Base-by-base conservation (phyloP, 139 green algal species). In the Mychonastes homosphaera region DNA sequence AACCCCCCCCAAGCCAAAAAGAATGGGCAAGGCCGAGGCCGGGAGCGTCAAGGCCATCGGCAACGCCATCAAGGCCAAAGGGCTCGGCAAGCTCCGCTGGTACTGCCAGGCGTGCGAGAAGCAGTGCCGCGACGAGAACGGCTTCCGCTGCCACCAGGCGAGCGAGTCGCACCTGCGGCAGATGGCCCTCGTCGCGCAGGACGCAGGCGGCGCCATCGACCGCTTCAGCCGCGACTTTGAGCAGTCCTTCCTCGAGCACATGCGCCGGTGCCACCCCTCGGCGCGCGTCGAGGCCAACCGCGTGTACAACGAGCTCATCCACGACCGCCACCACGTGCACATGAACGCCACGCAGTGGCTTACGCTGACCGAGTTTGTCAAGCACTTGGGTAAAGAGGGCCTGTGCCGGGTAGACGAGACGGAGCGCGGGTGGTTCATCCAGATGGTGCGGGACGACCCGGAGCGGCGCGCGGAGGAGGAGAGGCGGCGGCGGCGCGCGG, bases 81-180 rank as follows among this genome's bases (percentile, higher is more conserved):
- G 92, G 9, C 73, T 99, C 28, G 78, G 92, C 58, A 96, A 94
- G 75, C 84, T 99, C 38, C 79, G 86, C 5, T 98, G 83, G 79
- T 91, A 94, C 70, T 95, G 87, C 56, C 91, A 99, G 77, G 85
- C 96, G 75, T 99, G 92, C 66, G 74, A 94, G 53, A 98, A 98
- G 74, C 87, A 96, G 68, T 98, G 91, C 68, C 77, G 92, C 13
- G 92, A 99, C 65, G 92, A 97, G 61, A 99, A 99, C 67, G 91
- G 91, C 13, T 99, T 99, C 80, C 97, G 95, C 63, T 96, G 88
- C 66, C 88, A 96, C 70, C 78, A 90, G 36, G 84, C 70, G 29
- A 83, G 69, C 32, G 86, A 94, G 48, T 67, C 71, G 3, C 86
- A 94, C 68, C 74, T 72, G 68, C 72, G 87, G 2, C 83, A 93